phyloP scores from a whole-genome alignment of 305 asterid genomes.

The Solanum hybrid region DNA sequence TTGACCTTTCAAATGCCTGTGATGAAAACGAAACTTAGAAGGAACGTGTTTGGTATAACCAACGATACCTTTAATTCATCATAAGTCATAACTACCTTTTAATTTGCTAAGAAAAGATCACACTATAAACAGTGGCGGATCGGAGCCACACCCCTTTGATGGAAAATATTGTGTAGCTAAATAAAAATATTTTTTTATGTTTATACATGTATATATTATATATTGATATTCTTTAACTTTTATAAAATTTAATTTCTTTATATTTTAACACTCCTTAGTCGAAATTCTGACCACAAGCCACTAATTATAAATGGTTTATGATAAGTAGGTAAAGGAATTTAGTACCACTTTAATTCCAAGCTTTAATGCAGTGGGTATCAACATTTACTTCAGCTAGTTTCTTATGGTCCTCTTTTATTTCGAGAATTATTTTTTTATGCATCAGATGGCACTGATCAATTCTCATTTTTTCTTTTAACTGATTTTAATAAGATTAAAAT shows the following conservation, averaged over 20 bases:
- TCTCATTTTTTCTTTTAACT: background rate
- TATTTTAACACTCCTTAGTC: too few relatives aligned
- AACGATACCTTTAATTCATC: background rate
- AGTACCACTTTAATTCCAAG: background rate
- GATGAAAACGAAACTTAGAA: background rate
- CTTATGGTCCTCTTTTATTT: background rate
- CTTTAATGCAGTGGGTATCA: background rate
- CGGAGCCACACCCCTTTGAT: too few relatives aligned
- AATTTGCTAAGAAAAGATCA: background rate
- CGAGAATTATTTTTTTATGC: background rate
- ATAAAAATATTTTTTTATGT: too few relatives aligned
- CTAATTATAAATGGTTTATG: background rate
- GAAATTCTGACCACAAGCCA: background rate
- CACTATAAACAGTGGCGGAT: background rate
- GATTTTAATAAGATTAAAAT: background rate
- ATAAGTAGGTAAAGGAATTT: background rate
- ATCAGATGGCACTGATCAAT: background rate
- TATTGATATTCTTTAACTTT: too few relatives aligned
- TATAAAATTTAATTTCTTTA: too few relatives aligned
- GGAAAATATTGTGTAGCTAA: too few relatives aligned
- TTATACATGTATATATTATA: too few relatives aligned
- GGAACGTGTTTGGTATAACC: background rate
- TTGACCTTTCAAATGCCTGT: background rate
- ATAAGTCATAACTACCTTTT: background rate
- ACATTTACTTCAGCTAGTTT: background rate